These are phyloP conservation scores for Phellinidium pouzarii DNA, from an alignment of 1,284 basidiomycete species.

Conservation along the genomic window DNA sequence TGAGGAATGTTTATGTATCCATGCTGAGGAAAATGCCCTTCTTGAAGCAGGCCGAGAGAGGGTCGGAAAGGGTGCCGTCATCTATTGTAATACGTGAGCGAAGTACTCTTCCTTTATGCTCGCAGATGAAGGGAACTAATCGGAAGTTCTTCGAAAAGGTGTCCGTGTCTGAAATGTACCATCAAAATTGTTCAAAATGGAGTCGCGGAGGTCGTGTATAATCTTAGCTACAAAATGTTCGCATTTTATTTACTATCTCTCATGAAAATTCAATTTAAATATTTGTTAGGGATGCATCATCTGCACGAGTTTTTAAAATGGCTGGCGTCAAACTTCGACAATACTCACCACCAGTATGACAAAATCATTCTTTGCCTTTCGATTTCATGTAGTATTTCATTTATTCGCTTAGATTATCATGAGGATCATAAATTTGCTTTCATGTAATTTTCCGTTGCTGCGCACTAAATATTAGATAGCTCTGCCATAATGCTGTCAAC, in stretches of 20 bases:
- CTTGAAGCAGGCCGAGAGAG: slow-evolving; percentile 87
- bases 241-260: slow-evolving; percentile 24
- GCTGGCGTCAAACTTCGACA: slow-evolving; percentile 75
- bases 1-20: slow-evolving; percentile 88
- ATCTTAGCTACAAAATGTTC: slow-evolving; percentile 92
- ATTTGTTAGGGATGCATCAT: slow-evolving; percentile 66
- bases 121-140: background rate
- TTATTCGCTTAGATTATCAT: background rate
- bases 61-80: slow-evolving; percentile 72
- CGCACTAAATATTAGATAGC: background rate
- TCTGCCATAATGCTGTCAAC: slow-evolving; percentile 37
- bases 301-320: slow-evolving; percentile 67
- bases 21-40: slow-evolving; percentile 97
- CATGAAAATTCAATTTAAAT: background rate
- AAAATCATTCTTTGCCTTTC: background rate
- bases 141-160: slow-evolving; percentile 45
- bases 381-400: background rate
- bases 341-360: slow-evolving; percentile 36
- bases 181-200: slow-evolving; percentile 97
- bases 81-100: slow-evolving; percentile 85
- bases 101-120: background rate
- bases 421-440: background rate
- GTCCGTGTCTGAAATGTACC: slow-evolving; percentile 92
- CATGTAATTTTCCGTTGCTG: background rate
- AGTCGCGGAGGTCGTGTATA: slow-evolving; percentile 91